Conservation (phyloP, 805 yeast species). For the Candida methanosorbosa region DNA sequence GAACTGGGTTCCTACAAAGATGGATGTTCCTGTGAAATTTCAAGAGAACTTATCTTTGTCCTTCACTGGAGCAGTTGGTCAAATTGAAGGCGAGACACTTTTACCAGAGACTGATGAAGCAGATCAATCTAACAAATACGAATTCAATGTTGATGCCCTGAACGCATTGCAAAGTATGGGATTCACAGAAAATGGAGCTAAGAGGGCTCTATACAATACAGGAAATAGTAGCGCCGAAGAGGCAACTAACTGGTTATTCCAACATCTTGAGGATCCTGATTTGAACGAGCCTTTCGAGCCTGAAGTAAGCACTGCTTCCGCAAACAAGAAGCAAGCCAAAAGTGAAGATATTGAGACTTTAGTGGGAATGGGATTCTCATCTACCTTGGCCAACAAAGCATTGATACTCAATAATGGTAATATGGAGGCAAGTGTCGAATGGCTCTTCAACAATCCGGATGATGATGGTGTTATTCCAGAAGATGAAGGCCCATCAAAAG, state of each 20-base stretch:
- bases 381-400: slow-evolving; percentile 64
- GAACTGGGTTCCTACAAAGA: slow-evolving; percentile 85
- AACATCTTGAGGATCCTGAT: slow-evolving; percentile 77
- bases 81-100: slow-evolving; percentile 30
- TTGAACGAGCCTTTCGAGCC: slow-evolving; percentile 55
- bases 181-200: slow-evolving; percentile 60
- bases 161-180: slow-evolving; percentile 71
- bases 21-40: slow-evolving; percentile 59
- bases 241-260: slow-evolving; percentile 88
- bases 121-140: slow-evolving; percentile 25
- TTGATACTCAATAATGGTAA: slow-evolving; percentile 49
- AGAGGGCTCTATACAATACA: slow-evolving; percentile 62
- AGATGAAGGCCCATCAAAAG: neutral
- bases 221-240: slow-evolving; percentile 57
- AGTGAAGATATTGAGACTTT: slow-evolving; percentile 38
- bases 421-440: slow-evolving; percentile 75
- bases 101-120: slow-evolving; percentile 30
- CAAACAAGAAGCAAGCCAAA: slow-evolving; percentile 13
- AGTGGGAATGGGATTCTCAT: slow-evolving; percentile 71
- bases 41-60: slow-evolving; percentile 35
- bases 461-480: slow-evolving; percentile 54
- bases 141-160: slow-evolving; percentile 48
- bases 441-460: slow-evolving; percentile 80
- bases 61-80: slow-evolving; percentile 30
- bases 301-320: slow-evolving; percentile 2